Evolutionary conservation across 306 rosid species (phyloP), one percentile per base, ranked within the genome.

Genomic region (Cercis canadensis): DNA sequence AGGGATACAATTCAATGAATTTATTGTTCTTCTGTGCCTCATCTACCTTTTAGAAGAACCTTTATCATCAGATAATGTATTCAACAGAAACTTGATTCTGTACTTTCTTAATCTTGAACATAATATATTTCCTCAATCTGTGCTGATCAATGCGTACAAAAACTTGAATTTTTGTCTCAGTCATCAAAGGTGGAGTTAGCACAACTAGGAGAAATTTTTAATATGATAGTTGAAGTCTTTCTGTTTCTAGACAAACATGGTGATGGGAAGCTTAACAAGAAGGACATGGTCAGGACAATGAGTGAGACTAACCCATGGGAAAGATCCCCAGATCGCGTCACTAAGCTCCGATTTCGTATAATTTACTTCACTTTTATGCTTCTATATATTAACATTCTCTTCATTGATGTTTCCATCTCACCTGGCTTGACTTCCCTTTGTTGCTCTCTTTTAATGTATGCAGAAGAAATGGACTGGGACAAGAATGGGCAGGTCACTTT

Each of bases 381-480:
- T 53, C 55, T 17, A 45, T 19, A 14, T 21, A 24, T 24, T n/a
- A n/a, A 45, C 29, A 41, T 76, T 34, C 21, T 39, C 11, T 63
- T 10, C 52, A 1, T 7, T 21, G 12, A 50, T 66, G 50, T 79
- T 67, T 50, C 55, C 33, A 44, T 61, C 72, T 70, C 8, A 57
- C 36, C 24, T 31, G 59, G 32, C 77, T 34, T 52, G 31, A 72
- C 18, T 62, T 47, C 34, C 10, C n/a, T 55, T 47, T 54, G 10
- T 49, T 44, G 19, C 55, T 61, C 56, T 57, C 24, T 76, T 14
- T 63, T 68, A 63, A 24, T 51, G 29, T 24, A 24, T 59, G 54
- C 87, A 86, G 96, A 72, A 62, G 97, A 92, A 85, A 90, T 92
- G 91, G 96, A 92, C 81, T 88, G 96, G 92, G 90, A 88, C 85